Percentiles rank a stretch among this genome's conserved stretches.
Conservation (phyloP, 352 stramenopile species). For the Phytophthora tubulina region DNA sequence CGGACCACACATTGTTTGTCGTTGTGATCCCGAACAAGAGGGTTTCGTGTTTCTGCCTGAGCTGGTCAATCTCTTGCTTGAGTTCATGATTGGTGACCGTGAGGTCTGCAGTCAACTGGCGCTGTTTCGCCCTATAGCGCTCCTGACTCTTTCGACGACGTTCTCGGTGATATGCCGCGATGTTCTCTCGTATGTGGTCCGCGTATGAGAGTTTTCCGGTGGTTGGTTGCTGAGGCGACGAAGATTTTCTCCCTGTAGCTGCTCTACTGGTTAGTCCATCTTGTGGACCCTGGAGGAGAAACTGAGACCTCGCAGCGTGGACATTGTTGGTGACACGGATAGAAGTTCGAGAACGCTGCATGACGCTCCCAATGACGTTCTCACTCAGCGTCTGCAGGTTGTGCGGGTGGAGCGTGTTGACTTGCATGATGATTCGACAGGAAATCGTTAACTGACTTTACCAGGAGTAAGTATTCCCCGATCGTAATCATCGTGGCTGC, state of each 20-base stretch:
- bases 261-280: not conserved
- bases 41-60: not conserved
- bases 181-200: not conserved
- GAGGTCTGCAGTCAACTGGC: not conserved
- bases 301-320: not conserved
- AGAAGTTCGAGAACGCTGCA: not conserved
- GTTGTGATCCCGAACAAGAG: not conserved
- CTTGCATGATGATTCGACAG: slow-evolving; percentile 1
- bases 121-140: not conserved
- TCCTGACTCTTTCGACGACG: not conserved
- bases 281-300: not conserved
- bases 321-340: not conserved
- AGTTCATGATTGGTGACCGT: not conserved
- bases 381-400: slow-evolving; percentile 7
- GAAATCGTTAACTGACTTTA: slow-evolving; percentile 11
- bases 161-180: not conserved
- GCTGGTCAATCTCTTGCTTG: not conserved
- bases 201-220: not conserved
- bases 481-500: not conserved
- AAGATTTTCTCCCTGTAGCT: not conserved
- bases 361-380: slow-evolving; percentile 5
- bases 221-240: not conserved
- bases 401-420: not conserved
- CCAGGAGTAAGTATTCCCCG: not conserved
- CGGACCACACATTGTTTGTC: not conserved